Base-by-base conservation (phyloP, 1,284 basidiomycete species). In the Cutaneotrichosporon daszewskae region DNA sequence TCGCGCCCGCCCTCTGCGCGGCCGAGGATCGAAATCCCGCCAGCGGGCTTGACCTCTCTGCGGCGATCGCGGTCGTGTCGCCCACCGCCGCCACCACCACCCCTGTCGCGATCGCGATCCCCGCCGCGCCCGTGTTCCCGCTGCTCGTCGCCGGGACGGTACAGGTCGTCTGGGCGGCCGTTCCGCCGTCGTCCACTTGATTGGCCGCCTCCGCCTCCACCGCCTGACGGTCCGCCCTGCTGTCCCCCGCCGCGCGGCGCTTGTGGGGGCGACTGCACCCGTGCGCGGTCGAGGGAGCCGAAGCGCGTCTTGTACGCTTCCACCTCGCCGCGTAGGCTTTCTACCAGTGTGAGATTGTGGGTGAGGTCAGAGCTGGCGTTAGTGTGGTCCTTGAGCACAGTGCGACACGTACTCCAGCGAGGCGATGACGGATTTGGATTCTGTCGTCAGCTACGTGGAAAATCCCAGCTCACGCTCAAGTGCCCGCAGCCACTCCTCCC, bases 341-440 rank as follows among this genome's bases (percentile, higher is more conserved):
- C 53, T 23, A 67, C 52, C 3, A 62, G 52, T 2, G 40, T 25
- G 9, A 60, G 49, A 44, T 67, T 64, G 36, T 62, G 55, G 10
- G 54, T 34, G 3, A 69, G 55, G 32, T 69, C 66, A 8, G 62
- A 49, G 27, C 66, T 66, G 46, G 7, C 2, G 32, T 27, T 17
- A 24, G 39, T 44, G n/a, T n/a, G n/a, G n/a, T 17, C 28, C 26
- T 26, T 27, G 27, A 28, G 20, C 25, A 24, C 18, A 18, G 4
- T 14, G 28, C 10, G 17, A 6, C 12, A 38, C 66, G 20, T 32
- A 69, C 66, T 69, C 66, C 8, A 69, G 43, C 0, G 64, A 65
- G 7, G 46, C 38, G n/a, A 67, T 67, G 19, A 66, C 58, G 5
- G 55, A 50, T 47, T 51, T 53, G 2, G 62, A 64, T 29, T 67